These are phyloP conservation scores for Pseudonitzschia multiseries DNA, from an alignment of 108 stramenopile species.

Conservation along the genomic window DNA sequence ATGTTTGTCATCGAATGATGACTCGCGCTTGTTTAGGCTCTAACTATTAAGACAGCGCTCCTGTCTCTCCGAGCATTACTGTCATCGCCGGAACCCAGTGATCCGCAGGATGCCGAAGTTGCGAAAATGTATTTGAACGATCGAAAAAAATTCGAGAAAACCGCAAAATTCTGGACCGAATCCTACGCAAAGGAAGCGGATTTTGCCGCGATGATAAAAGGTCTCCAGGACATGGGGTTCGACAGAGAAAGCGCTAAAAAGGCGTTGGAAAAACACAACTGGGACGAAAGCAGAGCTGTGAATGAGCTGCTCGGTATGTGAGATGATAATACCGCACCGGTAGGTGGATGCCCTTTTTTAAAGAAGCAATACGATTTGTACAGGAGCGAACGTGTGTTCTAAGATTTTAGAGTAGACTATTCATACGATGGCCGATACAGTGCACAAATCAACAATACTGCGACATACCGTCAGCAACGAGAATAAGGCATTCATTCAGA, in stretches of 20 bases:
- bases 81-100: conserved; percentile 88
- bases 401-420: no score
- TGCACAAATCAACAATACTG: no score
- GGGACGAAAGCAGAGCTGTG: conserved; percentile 93
- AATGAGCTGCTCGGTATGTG: conserved; percentile 74
- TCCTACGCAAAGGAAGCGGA: conserved; percentile 82
- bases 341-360: not conserved
- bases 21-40: conserved; percentile 36
- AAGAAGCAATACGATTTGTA: not conserved
- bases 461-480: no score
- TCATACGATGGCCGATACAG: no score
- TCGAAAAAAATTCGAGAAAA: conserved; percentile 73
- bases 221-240: conserved; percentile 98
- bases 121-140: conserved; percentile 89
- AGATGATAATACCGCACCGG: not conserved
- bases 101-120: conserved; percentile 97
- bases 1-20: not conserved
- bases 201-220: conserved; percentile 66
- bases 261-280: conserved; percentile 83
- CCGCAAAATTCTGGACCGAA: conserved; percentile 93
- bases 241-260: conserved; percentile 71
- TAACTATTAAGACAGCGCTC: conserved; percentile 96
- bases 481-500: not conserved
- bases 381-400: no score
- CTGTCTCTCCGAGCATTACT: conserved; percentile 89